Base-by-base conservation (phyloP, 345 rosid species). In the Eucalyptus marginata region DNA sequence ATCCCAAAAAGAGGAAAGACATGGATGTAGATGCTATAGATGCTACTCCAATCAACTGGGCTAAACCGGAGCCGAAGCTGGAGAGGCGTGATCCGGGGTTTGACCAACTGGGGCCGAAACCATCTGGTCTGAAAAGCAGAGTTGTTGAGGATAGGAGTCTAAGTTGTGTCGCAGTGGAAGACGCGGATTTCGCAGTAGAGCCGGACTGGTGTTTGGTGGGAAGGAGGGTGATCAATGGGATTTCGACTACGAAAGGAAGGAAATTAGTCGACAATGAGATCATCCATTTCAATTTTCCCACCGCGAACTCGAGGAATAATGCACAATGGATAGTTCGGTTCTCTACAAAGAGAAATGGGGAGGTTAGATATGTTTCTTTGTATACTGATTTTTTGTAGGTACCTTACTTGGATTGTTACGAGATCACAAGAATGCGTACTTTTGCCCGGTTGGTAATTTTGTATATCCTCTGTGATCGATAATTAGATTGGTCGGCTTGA, bases 171-270 rank as follows among this genome's bases (percentile, higher is more conserved):
- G 44, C 46, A 20, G 93, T 93, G 44, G 95, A 94, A 44, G 95
- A 92, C 10, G 90, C 92, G 1, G 96, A 95, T 64, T 93, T 93
- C 7, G 94, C 93, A 0, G 93, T 93, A 89, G 95, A 94, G 51
- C 87, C 86, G 4, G 96, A 94, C 58, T 94, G 96, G 96, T 93
- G 86, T 86, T 91, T 95, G 88, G 96, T 93, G 43, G 97, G 96
- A 46, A 91, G 95, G 49, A 91, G 92, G n/a, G 90, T 94, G 87
- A 94, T 94, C 4, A 95, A 93, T 5, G 96, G 92, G 31, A 88
- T 93, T 86, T 94, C 97, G 8, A 95, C 95, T 13, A 89, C 92
- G 13, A 95, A 93, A 92, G 97, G 97, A 85, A 94, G 93, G 89
- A 95, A 91, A 85, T 25, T 94, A 88, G 90, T 89, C 81, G 93